These are phyloP conservation scores for Yarrowia sp. DNA, from an alignment of 805 yeast genomes.

Conservation along the genomic window DNA sequence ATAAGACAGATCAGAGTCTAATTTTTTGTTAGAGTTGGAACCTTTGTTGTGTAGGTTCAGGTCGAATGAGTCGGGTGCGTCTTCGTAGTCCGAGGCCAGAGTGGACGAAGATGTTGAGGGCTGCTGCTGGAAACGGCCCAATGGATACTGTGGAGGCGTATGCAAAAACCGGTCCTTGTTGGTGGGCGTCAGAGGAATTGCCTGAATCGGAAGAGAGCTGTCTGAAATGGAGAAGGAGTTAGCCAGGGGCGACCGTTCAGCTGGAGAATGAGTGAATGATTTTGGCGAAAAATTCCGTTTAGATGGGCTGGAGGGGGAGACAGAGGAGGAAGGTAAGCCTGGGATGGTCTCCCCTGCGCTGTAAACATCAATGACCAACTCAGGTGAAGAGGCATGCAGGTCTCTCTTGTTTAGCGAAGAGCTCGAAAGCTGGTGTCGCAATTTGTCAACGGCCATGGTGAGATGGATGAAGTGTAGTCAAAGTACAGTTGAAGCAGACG, in stretches of 20 bases:
- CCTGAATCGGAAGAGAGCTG: not conserved
- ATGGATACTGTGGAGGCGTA: not conserved
- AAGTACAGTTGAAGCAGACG: not conserved
- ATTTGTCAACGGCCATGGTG: not conserved
- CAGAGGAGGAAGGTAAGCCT: not conserved
- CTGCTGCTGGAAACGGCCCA: not conserved
- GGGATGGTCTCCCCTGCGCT: not conserved
- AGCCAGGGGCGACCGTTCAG: constrained; percentile 6
- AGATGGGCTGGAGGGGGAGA: not conserved
- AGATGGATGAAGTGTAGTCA: not conserved
- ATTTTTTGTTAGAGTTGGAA: constrained; percentile 16
- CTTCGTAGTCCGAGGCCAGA: constrained; percentile 21
- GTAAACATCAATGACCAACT: not conserved
- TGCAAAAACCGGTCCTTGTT: not conserved
- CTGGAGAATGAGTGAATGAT: not conserved
- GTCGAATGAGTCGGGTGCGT: constrained; percentile 19
- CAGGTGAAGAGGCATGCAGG: constrained; percentile 1
- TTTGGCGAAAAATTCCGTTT: not conserved
- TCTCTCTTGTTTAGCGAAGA: not conserved
- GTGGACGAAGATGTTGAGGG: not conserved
- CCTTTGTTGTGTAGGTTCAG: constrained; percentile 9
- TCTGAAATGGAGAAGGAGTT: not conserved
- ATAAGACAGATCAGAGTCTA: constrained; percentile 13
- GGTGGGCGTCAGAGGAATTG: constrained; percentile 6
- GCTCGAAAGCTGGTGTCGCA: not conserved